These are phyloP conservation scores for Kazachstania martiniae DNA, from an alignment of 805 yeast species.

Conservation along the genomic window DNA sequence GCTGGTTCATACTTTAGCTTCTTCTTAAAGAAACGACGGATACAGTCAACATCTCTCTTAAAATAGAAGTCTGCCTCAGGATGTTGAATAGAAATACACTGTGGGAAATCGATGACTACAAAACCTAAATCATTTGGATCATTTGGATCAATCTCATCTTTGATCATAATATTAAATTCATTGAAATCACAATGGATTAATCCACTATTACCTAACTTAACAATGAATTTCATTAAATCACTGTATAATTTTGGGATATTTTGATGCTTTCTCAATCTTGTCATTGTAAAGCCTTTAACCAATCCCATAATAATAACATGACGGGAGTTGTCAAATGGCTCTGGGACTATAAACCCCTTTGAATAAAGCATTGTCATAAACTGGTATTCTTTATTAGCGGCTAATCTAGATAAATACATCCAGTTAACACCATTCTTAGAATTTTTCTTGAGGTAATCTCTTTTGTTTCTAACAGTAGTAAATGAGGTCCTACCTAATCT, in stretches of 20 bases:
- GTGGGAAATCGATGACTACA: conserved; percentile 96
- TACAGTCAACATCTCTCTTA: conserved; percentile 87
- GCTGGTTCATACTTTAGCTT: conserved; percentile 66
- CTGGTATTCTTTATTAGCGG: conserved; percentile 87
- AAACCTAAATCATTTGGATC: conserved; percentile 51
- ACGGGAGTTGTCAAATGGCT: conserved; percentile 79
- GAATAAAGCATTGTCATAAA: conserved; percentile 69
- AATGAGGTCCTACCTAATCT: conserved; percentile 91
- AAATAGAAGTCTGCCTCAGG: conserved; percentile 80
- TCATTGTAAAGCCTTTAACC: conserved; percentile 84
- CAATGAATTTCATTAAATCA: conserved; percentile 78
- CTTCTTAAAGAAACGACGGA: conserved; percentile 69
- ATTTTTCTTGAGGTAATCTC: conserved; percentile 71
- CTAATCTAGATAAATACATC: conserved; percentile 84
- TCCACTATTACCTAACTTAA: conserved; percentile 75
- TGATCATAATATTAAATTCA: conserved; percentile 87
- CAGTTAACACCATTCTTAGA: conserved; percentile 67
- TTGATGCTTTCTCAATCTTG: conserved; percentile 60
- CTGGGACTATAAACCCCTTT: conserved; percentile 79
- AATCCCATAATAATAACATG: conserved; percentile 91
- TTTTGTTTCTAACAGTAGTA: conserved; percentile 80
- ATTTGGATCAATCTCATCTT: conserved; percentile 38
- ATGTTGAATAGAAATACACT: conserved; percentile 89
- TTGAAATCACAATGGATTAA: conserved; percentile 95
- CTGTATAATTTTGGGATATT: conserved; percentile 64